These are phyloP conservation scores for Talaromyces liani DNA, from an alignment of 495 filamentous ascomycete genomes.

Conservation along the genomic window DNA sequence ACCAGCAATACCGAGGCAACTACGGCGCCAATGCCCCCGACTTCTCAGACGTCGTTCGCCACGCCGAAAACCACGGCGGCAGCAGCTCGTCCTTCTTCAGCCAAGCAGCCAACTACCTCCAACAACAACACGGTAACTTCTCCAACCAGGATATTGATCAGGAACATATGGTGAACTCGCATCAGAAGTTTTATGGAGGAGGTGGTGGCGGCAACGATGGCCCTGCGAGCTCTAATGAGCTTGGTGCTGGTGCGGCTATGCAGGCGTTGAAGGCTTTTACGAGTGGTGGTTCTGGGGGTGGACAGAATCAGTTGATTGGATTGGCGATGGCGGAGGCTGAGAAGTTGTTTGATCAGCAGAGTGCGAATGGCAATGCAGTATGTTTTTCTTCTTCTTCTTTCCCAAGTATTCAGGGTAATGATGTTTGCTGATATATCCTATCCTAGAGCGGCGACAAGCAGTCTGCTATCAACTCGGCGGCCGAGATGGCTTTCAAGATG, in stretches of 20 bases:
- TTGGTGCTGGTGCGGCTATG: conserved; percentile 58
- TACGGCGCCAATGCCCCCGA: conserved; percentile 6
- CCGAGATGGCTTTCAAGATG: conserved; percentile 63
- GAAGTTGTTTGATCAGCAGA: conserved; percentile 59
- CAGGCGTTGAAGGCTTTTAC: conserved; percentile 64
- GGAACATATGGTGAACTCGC: conserved; percentile 42
- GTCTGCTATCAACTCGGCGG: conserved; percentile 51
- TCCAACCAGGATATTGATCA: conserved; percentile 43
- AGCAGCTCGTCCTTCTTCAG: conserved; percentile 4
- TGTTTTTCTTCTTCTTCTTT: conserved; percentile 17
- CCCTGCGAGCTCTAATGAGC: conserved; percentile 27
- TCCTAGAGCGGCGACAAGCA: conserved; percentile 48
- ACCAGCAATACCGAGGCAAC: conserved; percentile 8
- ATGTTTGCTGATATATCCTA: neutral
- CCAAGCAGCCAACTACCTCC: conserved; percentile 8
- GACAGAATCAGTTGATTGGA: conserved; percentile 56
- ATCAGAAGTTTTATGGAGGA: conserved; percentile 48
- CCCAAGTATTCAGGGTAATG: too few species aligned
- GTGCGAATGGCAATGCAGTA: conserved; percentile 40
- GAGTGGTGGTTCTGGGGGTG: conserved; percentile 14
- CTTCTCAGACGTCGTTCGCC: conserved; percentile 5
- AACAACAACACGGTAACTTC: conserved; percentile 7
- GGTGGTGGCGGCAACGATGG: conserved; percentile 19
- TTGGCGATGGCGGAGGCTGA: conserved; percentile 62
- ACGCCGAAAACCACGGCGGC: conserved; percentile 8